Evolutionary conservation across 2,329 filamentous ascomycete genomes (phyloP), one percentile per base, ranked within the genome.

Genomic region (Coniochaeta sp.): DNA sequence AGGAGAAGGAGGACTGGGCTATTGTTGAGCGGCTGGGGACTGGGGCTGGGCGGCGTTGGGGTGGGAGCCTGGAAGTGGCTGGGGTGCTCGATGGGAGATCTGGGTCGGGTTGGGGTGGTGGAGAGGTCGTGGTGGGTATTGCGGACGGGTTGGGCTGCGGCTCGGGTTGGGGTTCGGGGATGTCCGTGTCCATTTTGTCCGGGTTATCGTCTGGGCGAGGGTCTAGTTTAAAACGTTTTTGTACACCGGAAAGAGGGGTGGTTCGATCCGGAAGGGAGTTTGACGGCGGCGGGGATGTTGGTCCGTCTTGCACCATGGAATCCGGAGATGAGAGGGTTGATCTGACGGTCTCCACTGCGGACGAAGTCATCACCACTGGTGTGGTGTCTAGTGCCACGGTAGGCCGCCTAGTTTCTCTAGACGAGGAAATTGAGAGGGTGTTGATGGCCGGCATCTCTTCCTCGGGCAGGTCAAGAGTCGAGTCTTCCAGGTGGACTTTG

Each of bases 1-100:
- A 91, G 1, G 89, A 87, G 71, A 91, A 92, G 4, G 87, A 89
- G 8, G 89, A 91, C 65, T 90, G 88, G 1, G 88, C 87, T 36
- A 91, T 78, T 0, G 81, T 84, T 3, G 88, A 89, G 24, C 87
- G 81, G 22, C 84, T 84, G 0, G 83, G 84, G 17, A 85, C 80
- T 1, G 52, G 33, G 52, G 17, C 16, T 8, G 33, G 38, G 33
- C 17, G 47, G 28, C n/a, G 44, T 16, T 50, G 24, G 47, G 47
- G 47, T 7, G n/a, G 47, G 47, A 16, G 24, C 7, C 12, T 36
- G 36, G 44, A 33, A 52, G n/a, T 31, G 62, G 3, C 16, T 62
- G 52, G 8, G 54, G 33, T 12, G 62, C 47, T 22, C 7, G 71
- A 91, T 91, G 4, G 87, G 89, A 8, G 89, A 90, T 64, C 90